Base-by-base conservation (phyloP, 257 asterid species). In the Ballota nigra region DNA sequence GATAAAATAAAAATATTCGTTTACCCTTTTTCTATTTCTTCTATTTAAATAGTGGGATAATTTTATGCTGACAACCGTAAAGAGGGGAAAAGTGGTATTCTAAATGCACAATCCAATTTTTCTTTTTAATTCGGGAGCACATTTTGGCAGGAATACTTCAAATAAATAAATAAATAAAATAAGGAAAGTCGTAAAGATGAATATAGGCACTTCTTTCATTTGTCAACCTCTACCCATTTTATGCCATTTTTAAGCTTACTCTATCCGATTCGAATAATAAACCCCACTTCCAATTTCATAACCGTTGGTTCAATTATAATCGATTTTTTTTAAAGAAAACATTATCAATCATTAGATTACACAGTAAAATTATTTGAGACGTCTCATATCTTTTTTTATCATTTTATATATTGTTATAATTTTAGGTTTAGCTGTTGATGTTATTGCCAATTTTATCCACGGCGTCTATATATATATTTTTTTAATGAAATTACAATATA, bases 21-120 rank as follows among this genome's bases (percentile, higher is more conserved):
- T 24, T 34, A n/a, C 40, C 34, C 51, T 45, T 26, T 57, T 75
- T 40, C 4, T 28, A 15, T 24, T 26, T 47, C n/a, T 23, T 51
- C 16, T 8, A 60, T 61, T 60, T n/a, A 67, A 52, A 18, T 19
- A 52, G 59, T 66, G 75, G 73, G 74, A 70, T 61, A 63, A 45
- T 53, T 41, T 73, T 63, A 70, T 77, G 65, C 71, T 75, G 85
- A 78, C 88, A 86, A 80, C 85, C 64, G 19, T 77, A 83, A 83
- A 81, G 85, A 18, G 8, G 28, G 24, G 8, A 53, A 63, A 76
- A 79, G 84, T 65, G 64, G 63, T 63, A 71, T 76, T 77, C 80
- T 19, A 49, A 45, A 52, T 70, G 81, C 78, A 72, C 70, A 24
- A 45, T 75, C 40, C 5, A 24, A 15, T 72, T 75, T 75, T 53